Base-by-base conservation (phyloP, 2,329 filamentous ascomycete genomes). In the Coniochaeta pulveracea region DNA sequence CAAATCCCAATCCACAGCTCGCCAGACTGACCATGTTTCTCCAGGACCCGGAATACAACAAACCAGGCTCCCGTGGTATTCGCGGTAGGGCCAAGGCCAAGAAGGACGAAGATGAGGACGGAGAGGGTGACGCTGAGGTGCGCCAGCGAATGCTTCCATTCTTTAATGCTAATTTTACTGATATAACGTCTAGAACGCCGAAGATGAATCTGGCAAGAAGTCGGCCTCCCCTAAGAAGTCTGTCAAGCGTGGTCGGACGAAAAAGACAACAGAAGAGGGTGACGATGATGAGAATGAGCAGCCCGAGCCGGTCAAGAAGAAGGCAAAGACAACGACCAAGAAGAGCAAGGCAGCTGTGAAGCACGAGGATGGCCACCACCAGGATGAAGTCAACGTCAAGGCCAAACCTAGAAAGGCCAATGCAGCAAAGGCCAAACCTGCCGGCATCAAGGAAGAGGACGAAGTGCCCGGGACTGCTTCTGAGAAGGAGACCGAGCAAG, bases 11-110 rank as follows among this genome's bases (percentile, higher is more conserved):
- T 25, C 21, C 5, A 6, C 17, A n/a, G 22, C 6, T 16, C 26
- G 2, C 36, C 33, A 28, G 40, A 22, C 38, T 33, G n/a, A 42
- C 18, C 8, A 7, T 16, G 22, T 6, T 16, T 25, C 4, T n/a
- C 10, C n/a, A 91, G 83, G 84, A 93, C 43, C 62, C 72, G 4
- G 80, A 82, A 48, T 71, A 74, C 58, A 93, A 91, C 51, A 65
- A 70, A 14, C 77, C 72, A 4, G 81, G 81, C 11, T 63, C 67
- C 46, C 68, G 61, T 38, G 79, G 80, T 16, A 83, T 81, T 48
- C 75, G 73, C 37, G 51, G 60, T 14, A 51, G 51, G 23, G 47
- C 50, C 19, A 43, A 48, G 33, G 56, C 56, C 43, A 42, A 52
- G 24, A 50, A 52, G 18, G 47, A 47, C 6, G 52, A 47, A 9